Evolutionary conservation across 2,329 filamentous ascomycete genomes (phyloP), one percentile per base, ranked within the genome.

Genomic region (Trichophaea hybrida): DNA sequence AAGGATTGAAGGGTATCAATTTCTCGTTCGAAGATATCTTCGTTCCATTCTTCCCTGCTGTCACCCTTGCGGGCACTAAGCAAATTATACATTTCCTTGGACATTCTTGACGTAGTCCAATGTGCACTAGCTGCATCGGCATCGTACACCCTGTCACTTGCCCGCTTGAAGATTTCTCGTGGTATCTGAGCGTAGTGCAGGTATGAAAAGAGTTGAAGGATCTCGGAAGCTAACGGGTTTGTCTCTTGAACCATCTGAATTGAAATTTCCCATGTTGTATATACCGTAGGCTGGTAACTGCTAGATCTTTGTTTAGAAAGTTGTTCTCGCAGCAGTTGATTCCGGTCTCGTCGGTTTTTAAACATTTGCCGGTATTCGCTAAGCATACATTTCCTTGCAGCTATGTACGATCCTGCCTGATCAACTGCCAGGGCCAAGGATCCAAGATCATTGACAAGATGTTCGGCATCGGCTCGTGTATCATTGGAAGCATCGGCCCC

Each of bases 231-330:
- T 13, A 34, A 5, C n/a, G 33, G 31, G 31, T n/a, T 48, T 34
- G 44, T 43, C 34, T 55, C 51, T 17, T 48, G 40, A 10, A 60
- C 24, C 13, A 10, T 35, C 24, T 44, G 13, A 44, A 60, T 57
- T 13, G 58, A 60, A n/a, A 60, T 50, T 17, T 60, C 53, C 58
- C 58, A 60, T 7, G 58, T 60, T 8, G 58, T 57, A 52, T 51
- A 53, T 24, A 60, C 54, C 13, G 58, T 52, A 2, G 32, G 13
- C 5, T 59, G 37, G 43, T 46, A 55, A 35, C 13, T 58, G 10
- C 10, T 3, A 15, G 46, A 50, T 13, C 24, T n/a, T 13, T 31
- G 17, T 4, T 50, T n/a, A 1, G 46, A 50, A 24, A n/a, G 13
- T 17, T 2, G 17, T 31, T 31, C 24, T 2, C 24, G 13, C 46